These are phyloP conservation scores for Sporothrix brasiliensis DNA, from an alignment of 2,329 filamentous ascomycete species.

Conservation along the genomic window DNA sequence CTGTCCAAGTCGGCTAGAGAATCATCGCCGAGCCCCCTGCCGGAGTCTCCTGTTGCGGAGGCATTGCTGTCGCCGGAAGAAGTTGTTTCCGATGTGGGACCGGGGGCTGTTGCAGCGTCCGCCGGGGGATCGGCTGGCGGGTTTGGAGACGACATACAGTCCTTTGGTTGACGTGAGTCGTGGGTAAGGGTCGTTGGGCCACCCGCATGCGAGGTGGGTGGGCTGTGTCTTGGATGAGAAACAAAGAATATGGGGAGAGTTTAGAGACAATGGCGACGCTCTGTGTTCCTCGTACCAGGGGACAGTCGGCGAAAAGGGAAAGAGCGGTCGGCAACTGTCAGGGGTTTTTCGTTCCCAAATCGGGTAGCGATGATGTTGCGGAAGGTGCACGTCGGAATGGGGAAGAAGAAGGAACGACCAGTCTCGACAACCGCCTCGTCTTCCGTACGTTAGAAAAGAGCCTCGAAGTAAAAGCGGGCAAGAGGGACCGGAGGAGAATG, in stretches of 20 bases:
- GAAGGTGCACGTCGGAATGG: slow-evolving; percentile 14
- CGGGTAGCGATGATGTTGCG: slow-evolving; percentile 26
- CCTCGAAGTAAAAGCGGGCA: background rate
- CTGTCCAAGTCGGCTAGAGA: background rate
- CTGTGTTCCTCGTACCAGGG: background rate
- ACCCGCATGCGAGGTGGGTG: background rate
- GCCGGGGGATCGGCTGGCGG: slow-evolving; percentile 12
- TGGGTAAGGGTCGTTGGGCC: background rate
- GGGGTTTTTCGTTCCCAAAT: slow-evolving; percentile 15
- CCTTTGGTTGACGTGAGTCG: background rate
- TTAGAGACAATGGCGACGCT: background rate
- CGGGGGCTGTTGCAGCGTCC: slow-evolving; percentile 44
- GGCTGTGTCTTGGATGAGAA: background rate
- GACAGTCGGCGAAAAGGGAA: background rate
- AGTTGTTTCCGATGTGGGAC: slow-evolving; percentile 55
- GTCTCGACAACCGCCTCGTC: background rate
- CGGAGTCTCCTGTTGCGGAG: slow-evolving; percentile 37
- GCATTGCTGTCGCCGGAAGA: slow-evolving; percentile 49
- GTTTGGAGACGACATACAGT: slow-evolving; percentile 22
- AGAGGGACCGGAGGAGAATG: background rate
- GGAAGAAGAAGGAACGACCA: background rate
- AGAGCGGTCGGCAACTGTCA: slow-evolving; percentile 23
- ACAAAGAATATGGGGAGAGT: background rate
- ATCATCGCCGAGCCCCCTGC: slow-evolving; percentile 22
- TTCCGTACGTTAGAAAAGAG: background rate